phyloP scores from a whole-genome alignment of 768 basidiomycete genomes.

The Ephemerocybe angulata region DNA sequence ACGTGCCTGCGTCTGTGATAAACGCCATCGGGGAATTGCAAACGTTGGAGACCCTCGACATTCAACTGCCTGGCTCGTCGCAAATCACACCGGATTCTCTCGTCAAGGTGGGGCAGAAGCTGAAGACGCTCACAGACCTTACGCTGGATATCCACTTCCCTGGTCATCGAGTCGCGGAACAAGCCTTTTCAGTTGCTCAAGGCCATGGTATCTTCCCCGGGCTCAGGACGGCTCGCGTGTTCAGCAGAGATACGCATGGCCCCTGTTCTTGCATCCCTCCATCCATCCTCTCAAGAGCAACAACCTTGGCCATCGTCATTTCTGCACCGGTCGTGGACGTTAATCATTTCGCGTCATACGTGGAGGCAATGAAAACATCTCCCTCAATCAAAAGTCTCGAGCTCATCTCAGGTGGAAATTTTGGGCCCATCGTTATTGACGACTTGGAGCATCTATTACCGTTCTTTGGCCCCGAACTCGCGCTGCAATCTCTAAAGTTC shows the following conservation, averaged over 20 bases:
- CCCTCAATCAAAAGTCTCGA: too few species aligned
- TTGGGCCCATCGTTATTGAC: too few species aligned
- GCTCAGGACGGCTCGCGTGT: too few species aligned
- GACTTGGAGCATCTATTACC: too few species aligned
- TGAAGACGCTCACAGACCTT: background rate
- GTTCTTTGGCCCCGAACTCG: too few species aligned
- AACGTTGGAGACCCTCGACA: background rate
- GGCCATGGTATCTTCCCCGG: background rate
- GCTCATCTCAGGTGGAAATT: too few species aligned
- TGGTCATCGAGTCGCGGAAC: background rate
- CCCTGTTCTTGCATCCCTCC: background rate
- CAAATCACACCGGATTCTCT: background rate
- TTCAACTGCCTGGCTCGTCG: background rate
- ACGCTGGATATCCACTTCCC: background rate
- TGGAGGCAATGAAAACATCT: too few species aligned
- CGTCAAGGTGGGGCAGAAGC: background rate
- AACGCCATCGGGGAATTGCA: background rate
- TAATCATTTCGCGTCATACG: too few species aligned
- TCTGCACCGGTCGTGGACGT: too few species aligned
- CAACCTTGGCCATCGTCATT: background rate
- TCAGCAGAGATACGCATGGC: background rate
- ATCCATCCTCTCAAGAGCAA: background rate
- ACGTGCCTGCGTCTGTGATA: background rate
- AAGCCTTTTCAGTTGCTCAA: background rate
- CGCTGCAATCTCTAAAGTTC: too few species aligned